phyloP scores from a whole-genome alignment of 2,329 filamentous ascomycete genomes.

The Phaeomoniella chlamydospora region DNA sequence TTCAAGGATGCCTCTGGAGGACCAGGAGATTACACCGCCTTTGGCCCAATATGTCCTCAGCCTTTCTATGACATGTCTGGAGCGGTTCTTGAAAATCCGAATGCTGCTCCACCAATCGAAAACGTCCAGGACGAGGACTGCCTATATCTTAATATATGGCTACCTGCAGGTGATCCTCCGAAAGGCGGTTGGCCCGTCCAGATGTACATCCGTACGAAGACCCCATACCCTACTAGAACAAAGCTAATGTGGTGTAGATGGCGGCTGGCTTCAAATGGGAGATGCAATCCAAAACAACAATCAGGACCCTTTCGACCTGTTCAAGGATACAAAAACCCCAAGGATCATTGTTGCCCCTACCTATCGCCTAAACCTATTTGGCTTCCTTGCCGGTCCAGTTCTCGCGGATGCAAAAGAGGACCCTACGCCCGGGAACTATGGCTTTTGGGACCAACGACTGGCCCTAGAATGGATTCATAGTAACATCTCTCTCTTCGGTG shows the following conservation, averaged over 20 bases:
- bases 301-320: slow-evolving; percentile 29
- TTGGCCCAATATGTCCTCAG: slow-evolving; percentile 25
- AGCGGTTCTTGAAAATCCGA: slow-evolving; percentile 12
- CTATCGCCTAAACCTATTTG: slow-evolving; percentile 34
- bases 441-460: slow-evolving; percentile 33
- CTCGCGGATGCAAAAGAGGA: slow-evolving; percentile 17
- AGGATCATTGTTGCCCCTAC: slow-evolving; percentile 29
- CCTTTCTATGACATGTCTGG: slow-evolving; percentile 13
- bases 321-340: slow-evolving; percentile 16
- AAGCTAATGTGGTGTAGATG: slow-evolving; percentile 12
- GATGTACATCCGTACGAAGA: slow-evolving; percentile 13
- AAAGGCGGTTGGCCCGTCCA: slow-evolving; percentile 16
- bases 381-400: slow-evolving; percentile 29
- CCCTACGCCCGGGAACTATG: slow-evolving; percentile 22
- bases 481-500: slow-evolving; percentile 31
- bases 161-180: slow-evolving; percentile 17
- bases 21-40: slow-evolving; percentile 22
- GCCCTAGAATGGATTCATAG: slow-evolving; percentile 37
- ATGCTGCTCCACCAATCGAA: slow-evolving; percentile 11
- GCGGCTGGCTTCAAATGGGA: slow-evolving; percentile 34
- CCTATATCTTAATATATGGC: slow-evolving; percentile 34
- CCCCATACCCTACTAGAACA: not conserved
- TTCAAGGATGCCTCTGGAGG: slow-evolving; percentile 13
- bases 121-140: slow-evolving; percentile 31
- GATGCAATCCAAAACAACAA: slow-evolving; percentile 26